phyloP scores from a whole-genome alignment of 805 yeast genomes.

The Myxozyma neglecta region DNA sequence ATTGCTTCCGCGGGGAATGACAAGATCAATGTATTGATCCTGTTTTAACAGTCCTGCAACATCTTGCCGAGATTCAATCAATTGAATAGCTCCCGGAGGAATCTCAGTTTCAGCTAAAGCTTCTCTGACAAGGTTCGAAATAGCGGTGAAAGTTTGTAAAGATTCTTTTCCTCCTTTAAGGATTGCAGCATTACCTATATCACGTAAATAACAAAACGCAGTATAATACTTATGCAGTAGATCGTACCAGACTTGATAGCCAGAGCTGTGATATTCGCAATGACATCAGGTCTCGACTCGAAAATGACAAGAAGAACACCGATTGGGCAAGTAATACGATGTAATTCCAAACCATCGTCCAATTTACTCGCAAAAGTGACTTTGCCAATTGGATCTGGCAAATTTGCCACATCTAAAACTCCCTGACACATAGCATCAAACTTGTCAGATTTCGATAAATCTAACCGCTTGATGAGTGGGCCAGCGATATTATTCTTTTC shows the following conservation, averaged over 20 bases:
- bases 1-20: constrained; percentile 97
- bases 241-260: constrained; percentile 86
- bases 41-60: constrained; percentile 81
- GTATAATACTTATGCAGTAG: background rate
- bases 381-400: constrained; percentile 93
- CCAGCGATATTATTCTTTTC: constrained; percentile 45
- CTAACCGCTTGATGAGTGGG: constrained; percentile 80
- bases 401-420: constrained; percentile 80
- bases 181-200: constrained; percentile 70
- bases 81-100: constrained; percentile 79
- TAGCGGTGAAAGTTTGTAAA: constrained; percentile 73
- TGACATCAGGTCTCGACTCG: constrained; percentile 97
- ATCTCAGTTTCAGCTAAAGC: constrained; percentile 67
- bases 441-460: constrained; percentile 77
- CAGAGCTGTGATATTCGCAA: constrained; percentile 93
- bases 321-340: constrained; percentile 86
- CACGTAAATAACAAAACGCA: background rate
- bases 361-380: constrained; percentile 76
- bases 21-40: constrained; percentile 88
- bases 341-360: constrained; percentile 84
- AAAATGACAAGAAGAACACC: constrained; percentile 91
- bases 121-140: constrained; percentile 67
- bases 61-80: constrained; percentile 85
- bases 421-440: constrained; percentile 95
- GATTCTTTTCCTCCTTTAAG: constrained; percentile 97